Conservation (phyloP, 2,329 filamentous ascomycete genomes). For the Paecilomyces formosus region DNA sequence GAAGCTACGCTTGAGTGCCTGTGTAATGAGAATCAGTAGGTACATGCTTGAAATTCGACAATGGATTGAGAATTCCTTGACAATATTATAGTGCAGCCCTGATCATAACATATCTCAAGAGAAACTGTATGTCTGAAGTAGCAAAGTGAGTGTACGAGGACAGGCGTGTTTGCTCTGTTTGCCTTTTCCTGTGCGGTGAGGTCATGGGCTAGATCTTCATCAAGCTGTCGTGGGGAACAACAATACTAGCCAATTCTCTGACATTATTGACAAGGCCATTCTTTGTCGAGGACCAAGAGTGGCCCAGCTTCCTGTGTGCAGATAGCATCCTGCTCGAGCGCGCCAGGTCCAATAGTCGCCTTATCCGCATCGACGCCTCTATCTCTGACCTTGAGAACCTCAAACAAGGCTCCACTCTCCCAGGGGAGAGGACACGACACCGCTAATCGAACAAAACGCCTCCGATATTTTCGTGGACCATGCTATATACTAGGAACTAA, state of each 20-base stretch:
- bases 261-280: not conserved
- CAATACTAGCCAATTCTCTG: not conserved
- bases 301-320: not conserved
- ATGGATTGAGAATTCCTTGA: too few relatives aligned
- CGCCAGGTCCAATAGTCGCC: not conserved
- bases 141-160: too few relatives aligned
- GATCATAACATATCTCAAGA: too few relatives aligned
- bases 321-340: not conserved
- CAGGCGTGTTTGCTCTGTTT: conserved; percentile 7
- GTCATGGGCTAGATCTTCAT: conserved; percentile 1
- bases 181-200: conserved; percentile 1
- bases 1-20: too few relatives aligned
- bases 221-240: not conserved
- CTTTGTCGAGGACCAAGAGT: not conserved
- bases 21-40: too few relatives aligned
- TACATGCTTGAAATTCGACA: too few relatives aligned
- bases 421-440: not conserved
- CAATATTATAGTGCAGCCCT: too few relatives aligned
- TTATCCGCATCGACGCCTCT: not conserved
- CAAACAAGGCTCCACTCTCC: not conserved
- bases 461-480: not conserved
- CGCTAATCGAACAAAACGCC: not conserved
- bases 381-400: not conserved
- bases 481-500: not conserved
- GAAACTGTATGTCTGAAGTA: too few relatives aligned